Percentiles rank a stretch among this genome's conserved stretches.
phyloP scores from a whole-genome alignment of 805 yeast genomes.

The Scheffersomyces coipomensis region DNA sequence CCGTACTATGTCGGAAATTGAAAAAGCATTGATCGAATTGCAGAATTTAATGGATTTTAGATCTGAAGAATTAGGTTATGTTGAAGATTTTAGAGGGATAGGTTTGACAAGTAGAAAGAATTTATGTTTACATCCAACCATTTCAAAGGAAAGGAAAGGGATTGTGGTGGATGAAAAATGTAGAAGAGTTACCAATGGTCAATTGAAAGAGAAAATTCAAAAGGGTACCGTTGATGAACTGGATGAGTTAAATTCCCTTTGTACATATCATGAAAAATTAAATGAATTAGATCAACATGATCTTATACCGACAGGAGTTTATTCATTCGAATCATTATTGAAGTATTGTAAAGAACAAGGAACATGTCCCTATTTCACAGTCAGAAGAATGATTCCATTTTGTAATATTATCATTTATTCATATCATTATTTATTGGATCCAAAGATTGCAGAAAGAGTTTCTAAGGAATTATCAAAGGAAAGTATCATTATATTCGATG shows the following conservation, averaged over 20 bases:
- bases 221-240: slow-evolving; percentile 45
- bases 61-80: slow-evolving; percentile 75
- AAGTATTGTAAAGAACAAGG: slow-evolving; percentile 75
- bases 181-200: slow-evolving; percentile 91
- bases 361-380: slow-evolving; percentile 95
- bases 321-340: slow-evolving; percentile 82
- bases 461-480: slow-evolving; percentile 90
- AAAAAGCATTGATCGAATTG: slow-evolving; percentile 92
- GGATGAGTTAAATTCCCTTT: slow-evolving; percentile 43
- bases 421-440: slow-evolving; percentile 93
- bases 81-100: slow-evolving; percentile 88
- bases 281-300: slow-evolving; percentile 85
- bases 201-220: slow-evolving; percentile 65
- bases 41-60: slow-evolving; percentile 86
- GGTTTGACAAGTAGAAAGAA: slow-evolving; percentile 95
- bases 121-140: slow-evolving; percentile 85
- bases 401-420: slow-evolving; percentile 95
- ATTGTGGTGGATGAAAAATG: slow-evolving; percentile 94
- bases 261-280: slow-evolving; percentile 89
- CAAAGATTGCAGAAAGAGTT: slow-evolving; percentile 95
- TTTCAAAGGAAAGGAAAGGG: slow-evolving; percentile 87
- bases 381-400: slow-evolving; percentile 93
- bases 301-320: slow-evolving; percentile 88
- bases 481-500: slow-evolving; percentile 93
- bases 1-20: slow-evolving; percentile 99